phyloP scores from a whole-genome alignment of 208 protist species.

The Leishmania lainsoni region DNA sequence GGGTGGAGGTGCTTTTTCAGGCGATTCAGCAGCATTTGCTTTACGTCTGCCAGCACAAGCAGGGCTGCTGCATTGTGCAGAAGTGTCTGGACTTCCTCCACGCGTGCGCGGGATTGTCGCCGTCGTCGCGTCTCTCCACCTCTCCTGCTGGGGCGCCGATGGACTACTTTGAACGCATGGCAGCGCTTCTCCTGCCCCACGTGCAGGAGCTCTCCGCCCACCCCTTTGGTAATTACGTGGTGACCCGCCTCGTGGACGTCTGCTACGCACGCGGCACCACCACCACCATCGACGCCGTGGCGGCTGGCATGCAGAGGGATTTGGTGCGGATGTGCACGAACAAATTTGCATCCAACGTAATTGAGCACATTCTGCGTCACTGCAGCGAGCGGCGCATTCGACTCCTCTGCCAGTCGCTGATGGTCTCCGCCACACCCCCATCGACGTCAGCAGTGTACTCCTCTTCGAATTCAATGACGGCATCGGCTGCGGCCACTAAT shows the following conservation, averaged over 20 bases:
- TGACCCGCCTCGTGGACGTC: conserved; percentile 92
- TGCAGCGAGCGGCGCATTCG: conserved; percentile 50
- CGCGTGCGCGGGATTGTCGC: conserved; percentile 17
- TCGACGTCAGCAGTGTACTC: background rate
- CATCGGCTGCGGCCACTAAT: background rate
- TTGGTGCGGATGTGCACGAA: conserved; percentile 82
- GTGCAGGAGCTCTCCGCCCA: conserved; percentile 82
- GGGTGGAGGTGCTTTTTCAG: conserved; percentile 42
- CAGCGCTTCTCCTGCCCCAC: conserved; percentile 66
- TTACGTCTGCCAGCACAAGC: conserved; percentile 44
- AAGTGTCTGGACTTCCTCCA: conserved; percentile 91
- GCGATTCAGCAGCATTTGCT: conserved; percentile 58
- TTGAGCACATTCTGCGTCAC: conserved; percentile 94
- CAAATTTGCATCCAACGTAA: conserved; percentile 97
- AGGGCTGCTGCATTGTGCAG: conserved; percentile 95
- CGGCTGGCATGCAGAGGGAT: conserved; percentile 31
- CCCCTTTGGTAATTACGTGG: conserved; percentile 97
- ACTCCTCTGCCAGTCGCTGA: conserved; percentile 48
- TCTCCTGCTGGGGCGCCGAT: background rate
- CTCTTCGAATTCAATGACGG: background rate
- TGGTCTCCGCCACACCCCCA: conserved; percentile 10
- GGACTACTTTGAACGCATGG: conserved; percentile 41
- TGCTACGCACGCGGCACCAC: conserved; percentile 54
- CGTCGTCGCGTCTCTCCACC: background rate
- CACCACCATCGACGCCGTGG: conserved; percentile 49